A percentile compares a stretch with the other conserved stretches of the same genome.
These are phyloP conservation scores for Tilletia horrida DNA, from an alignment of 1,284 basidiomycete genomes.

Conservation along the genomic window DNA sequence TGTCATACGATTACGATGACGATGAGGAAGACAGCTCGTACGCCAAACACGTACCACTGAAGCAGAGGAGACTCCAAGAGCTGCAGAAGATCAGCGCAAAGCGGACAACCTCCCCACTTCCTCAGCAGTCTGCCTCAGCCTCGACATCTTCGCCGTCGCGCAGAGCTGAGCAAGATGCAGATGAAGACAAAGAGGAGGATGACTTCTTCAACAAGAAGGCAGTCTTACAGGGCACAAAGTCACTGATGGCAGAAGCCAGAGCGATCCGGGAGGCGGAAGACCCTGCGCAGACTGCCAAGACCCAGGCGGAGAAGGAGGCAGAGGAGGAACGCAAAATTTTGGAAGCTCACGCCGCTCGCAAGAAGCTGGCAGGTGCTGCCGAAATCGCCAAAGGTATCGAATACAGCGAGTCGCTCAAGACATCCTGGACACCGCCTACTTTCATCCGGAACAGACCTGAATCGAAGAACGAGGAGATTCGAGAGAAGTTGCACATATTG, in stretches of 20 bases:
- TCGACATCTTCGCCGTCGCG: neutral
- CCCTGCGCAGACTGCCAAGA: conserved; percentile 64
- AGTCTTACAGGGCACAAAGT: conserved; percentile 66
- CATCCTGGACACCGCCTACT: conserved; percentile 83
- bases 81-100: conserved; percentile 60
- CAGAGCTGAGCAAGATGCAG: neutral
- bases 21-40: conserved; percentile 67
- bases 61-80: conserved; percentile 76
- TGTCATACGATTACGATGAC: conserved; percentile 48
- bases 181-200: conserved; percentile 59
- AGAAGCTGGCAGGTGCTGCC: conserved; percentile 84
- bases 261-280: conserved; percentile 71
- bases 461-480: conserved; percentile 70
- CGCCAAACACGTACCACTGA: conserved; percentile 65
- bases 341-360: conserved; percentile 81
- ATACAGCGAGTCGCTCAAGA: conserved; percentile 80
- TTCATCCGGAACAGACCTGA: conserved; percentile 72
- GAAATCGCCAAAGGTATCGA: conserved; percentile 89
- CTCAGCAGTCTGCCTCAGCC: neutral
- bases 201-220: conserved; percentile 62
- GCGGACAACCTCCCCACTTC: conserved; percentile 15
- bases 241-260: conserved; percentile 46
- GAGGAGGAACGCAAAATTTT: conserved; percentile 87
- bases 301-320: conserved; percentile 72
- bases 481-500: conserved; percentile 87